These are phyloP conservation scores for Blastocystis sp. DNA, from an alignment of 352 stramenopile species.

Conservation along the genomic window DNA sequence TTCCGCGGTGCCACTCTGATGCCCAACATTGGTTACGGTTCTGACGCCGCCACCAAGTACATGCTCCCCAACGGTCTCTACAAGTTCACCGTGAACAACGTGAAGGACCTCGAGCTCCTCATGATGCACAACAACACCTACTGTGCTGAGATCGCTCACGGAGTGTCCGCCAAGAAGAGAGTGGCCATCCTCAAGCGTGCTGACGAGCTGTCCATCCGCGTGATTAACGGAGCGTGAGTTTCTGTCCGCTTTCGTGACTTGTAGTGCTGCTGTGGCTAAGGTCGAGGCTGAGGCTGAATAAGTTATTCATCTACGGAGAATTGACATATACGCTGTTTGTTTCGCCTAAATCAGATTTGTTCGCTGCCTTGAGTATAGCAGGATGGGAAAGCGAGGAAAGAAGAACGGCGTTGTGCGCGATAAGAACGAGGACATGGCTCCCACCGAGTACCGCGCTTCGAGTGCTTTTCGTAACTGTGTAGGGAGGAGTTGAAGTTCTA, in stretches of 20 bases:
- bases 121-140: conserved; percentile 96
- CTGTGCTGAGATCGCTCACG: conserved; percentile 96
- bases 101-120: conserved; percentile 94
- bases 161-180: conserved; percentile 93
- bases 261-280: neutral
- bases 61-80: conserved; percentile 97
- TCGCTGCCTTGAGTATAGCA: neutral
- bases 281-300: neutral
- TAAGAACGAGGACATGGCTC: conserved; percentile 33
- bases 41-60: conserved; percentile 97
- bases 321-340: conserved; percentile 69
- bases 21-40: conserved; percentile 98
- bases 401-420: neutral
- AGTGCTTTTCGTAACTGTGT: neutral
- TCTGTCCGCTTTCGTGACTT: neutral
- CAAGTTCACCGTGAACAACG: conserved; percentile 97
- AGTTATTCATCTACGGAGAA: conserved; percentile 2
- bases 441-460: conserved; percentile 10
- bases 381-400: conserved; percentile 36
- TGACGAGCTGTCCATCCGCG: conserved; percentile 95
- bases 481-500: conserved; percentile 66
- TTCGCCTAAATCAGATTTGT: neutral
- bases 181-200: conserved; percentile 95
- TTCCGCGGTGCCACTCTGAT: conserved; percentile 98
- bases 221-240: conserved; percentile 87